These are phyloP conservation scores for Tripidium arundinaceum DNA, from an alignment of 202 grass and related monocot species.

Conservation along the genomic window DNA sequence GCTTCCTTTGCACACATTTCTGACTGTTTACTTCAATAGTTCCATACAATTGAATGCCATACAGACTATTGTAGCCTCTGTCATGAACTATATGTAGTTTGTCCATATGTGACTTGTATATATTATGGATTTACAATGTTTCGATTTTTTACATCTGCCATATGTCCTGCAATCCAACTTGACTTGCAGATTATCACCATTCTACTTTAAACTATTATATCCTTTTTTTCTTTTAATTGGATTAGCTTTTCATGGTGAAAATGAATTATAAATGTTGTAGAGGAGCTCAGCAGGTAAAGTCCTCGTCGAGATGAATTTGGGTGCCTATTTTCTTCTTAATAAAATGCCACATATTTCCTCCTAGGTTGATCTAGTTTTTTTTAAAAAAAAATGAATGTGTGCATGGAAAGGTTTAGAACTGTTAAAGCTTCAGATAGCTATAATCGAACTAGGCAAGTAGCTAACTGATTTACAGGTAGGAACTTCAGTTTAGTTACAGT, in stretches of 20 bases:
- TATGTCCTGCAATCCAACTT: background rate
- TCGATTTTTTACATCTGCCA: background rate
- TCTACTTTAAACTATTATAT: slow-evolving; percentile 13
- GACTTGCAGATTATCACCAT: background rate
- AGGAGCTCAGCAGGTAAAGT: background rate
- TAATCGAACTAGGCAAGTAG: background rate
- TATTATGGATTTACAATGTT: background rate
- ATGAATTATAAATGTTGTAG: slow-evolving; percentile 41
- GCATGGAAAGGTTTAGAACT: background rate
- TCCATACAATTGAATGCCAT: background rate
- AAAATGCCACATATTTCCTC: background rate
- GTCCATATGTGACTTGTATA: background rate
- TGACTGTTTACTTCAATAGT: background rate
- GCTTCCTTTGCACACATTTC: background rate
- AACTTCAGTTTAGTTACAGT: slow-evolving; percentile 22
- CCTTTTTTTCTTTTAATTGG: slow-evolving; percentile 8
- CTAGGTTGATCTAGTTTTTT: background rate
- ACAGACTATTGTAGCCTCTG: background rate
- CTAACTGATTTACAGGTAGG: background rate
- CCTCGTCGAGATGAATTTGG: background rate
- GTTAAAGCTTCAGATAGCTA: background rate
- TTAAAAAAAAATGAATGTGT: background rate
- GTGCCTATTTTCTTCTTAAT: background rate
- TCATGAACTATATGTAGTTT: slow-evolving; percentile 12
- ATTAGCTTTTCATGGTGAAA: background rate